Evolutionary conservation across 805 yeast species (phyloP).

Genomic region (Cyberlindnera mississippiensis): DNA sequence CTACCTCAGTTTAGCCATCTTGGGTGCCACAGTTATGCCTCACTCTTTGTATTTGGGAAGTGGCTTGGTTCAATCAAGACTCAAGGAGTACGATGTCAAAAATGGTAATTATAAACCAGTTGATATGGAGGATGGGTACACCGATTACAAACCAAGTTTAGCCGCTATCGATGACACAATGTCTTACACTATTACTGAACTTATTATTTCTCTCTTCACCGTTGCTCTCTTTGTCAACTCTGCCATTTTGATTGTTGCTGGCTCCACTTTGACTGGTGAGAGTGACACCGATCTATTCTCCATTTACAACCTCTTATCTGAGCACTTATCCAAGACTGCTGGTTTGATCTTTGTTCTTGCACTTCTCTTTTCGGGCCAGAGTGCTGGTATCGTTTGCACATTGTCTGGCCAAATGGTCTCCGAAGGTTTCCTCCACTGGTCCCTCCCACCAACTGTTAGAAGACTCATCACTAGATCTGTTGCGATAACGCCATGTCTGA

Average conservation of each 20-base stretch:
- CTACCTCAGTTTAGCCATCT: slow-evolving; percentile 73
- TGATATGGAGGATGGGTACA: slow-evolving; percentile 45
- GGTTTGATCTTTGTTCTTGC: slow-evolving; percentile 89
- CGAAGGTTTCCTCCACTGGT: slow-evolving; percentile 83
- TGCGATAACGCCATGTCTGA: slow-evolving; percentile 80
- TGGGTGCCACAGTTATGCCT: slow-evolving; percentile 96
- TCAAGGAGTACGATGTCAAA: slow-evolving; percentile 65
- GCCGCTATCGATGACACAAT: slow-evolving; percentile 78
- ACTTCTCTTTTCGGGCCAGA: slow-evolving; percentile 84
- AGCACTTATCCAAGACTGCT: slow-evolving; percentile 79
- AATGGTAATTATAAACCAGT: slow-evolving; percentile 54
- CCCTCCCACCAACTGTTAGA: slow-evolving; percentile 76
- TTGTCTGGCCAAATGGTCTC: slow-evolving; percentile 91
- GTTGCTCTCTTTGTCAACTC: slow-evolving; percentile 92
- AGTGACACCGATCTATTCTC: slow-evolving; percentile 80
- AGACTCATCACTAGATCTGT: slow-evolving; percentile 68
- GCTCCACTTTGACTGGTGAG: slow-evolving; percentile 71
- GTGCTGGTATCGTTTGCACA: slow-evolving; percentile 93
- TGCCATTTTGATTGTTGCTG: slow-evolving; percentile 87
- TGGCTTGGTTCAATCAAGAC: slow-evolving; percentile 80
- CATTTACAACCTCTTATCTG: slow-evolving; percentile 65
- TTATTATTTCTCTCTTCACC: slow-evolving; percentile 74
- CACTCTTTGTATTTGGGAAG: slow-evolving; percentile 83
- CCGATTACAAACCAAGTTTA: slow-evolving; percentile 68
- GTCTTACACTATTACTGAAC: slow-evolving; percentile 77